Conservation (phyloP, 305 asterid genomes). For the Fraxinus dipetala region DNA sequence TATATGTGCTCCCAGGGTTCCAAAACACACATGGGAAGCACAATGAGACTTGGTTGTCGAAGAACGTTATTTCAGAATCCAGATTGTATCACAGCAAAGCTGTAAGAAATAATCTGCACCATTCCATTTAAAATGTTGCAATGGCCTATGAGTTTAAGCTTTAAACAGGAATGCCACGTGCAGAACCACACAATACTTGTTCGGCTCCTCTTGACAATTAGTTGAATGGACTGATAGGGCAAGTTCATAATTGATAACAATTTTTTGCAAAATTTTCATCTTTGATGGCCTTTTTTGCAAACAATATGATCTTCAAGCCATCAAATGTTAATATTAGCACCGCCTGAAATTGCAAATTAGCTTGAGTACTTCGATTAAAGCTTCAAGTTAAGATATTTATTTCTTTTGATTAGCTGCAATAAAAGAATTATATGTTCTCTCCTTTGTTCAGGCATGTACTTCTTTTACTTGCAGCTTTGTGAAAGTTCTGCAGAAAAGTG, state of each 20-base stretch:
- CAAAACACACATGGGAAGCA: conserved; percentile 95
- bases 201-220: conserved; percentile 6
- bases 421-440: not conserved
- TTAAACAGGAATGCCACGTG: not conserved
- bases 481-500: not conserved
- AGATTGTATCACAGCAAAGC: conserved; percentile 81
- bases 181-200: not conserved
- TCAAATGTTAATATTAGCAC: not conserved
- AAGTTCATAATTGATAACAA: not conserved
- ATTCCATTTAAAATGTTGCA: conserved; percentile 2
- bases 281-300: not conserved
- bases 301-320: not conserved
- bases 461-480: not conserved
- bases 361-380: not conserved
- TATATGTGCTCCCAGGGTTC: conserved; percentile 58
- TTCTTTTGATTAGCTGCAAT: not conserved
- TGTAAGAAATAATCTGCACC: conserved; percentile 44
- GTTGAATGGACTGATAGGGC: not conserved
- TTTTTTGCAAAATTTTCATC: not conserved
- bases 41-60: conserved; percentile 96
- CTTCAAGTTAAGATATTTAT: not conserved
- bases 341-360: not conserved
- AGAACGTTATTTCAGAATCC: conserved; percentile 75
- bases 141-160: not conserved
- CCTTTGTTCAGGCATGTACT: not conserved